Conservation (phyloP, 345 rosid species). For the Zanthoxylum bungeanum region DNA sequence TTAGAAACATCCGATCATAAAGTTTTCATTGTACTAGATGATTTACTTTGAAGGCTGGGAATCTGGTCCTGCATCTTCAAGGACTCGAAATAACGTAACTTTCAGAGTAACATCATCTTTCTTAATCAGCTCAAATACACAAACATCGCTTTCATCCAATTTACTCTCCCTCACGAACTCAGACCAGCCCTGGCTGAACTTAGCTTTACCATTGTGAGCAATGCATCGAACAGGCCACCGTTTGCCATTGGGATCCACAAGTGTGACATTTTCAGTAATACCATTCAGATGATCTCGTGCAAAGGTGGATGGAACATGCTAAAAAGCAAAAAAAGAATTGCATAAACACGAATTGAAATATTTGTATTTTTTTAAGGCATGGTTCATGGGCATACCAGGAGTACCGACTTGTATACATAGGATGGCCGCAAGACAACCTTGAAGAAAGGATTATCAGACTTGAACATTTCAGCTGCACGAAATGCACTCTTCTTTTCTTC, state of each 20-base stretch:
- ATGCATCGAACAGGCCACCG: conserved; percentile 51
- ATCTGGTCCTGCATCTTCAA: conserved; percentile 21
- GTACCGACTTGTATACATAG: conserved; percentile 26
- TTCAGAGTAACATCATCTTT: conserved; percentile 36
- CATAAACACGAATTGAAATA: not conserved
- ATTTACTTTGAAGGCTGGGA: not conserved
- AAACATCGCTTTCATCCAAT: conserved; percentile 56
- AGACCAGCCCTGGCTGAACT: conserved; percentile 53
- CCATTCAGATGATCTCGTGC: conserved; percentile 38
- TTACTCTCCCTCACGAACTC: conserved; percentile 49
- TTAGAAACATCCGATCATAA: not conserved
- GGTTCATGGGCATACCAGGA: conserved; percentile 28
- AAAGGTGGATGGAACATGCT: conserved; percentile 54
- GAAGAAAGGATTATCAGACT: conserved; percentile 36
- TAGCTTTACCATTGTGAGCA: conserved; percentile 24
- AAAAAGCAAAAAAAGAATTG: conserved; percentile 8
- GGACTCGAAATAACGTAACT: conserved; percentile 50
- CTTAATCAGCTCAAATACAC: conserved; percentile 50
- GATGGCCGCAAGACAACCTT: conserved; percentile 35
- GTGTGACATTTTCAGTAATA: conserved; percentile 36
- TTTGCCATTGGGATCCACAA: conserved; percentile 36
- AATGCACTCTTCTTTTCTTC: conserved; percentile 29
- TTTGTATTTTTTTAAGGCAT: not conserved
- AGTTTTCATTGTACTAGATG: not conserved
- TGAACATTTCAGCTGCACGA: conserved; percentile 28